These are phyloP conservation scores for Sclerotinia spermophila DNA, from an alignment of 2,329 filamentous ascomycete genomes.

Conservation along the genomic window DNA sequence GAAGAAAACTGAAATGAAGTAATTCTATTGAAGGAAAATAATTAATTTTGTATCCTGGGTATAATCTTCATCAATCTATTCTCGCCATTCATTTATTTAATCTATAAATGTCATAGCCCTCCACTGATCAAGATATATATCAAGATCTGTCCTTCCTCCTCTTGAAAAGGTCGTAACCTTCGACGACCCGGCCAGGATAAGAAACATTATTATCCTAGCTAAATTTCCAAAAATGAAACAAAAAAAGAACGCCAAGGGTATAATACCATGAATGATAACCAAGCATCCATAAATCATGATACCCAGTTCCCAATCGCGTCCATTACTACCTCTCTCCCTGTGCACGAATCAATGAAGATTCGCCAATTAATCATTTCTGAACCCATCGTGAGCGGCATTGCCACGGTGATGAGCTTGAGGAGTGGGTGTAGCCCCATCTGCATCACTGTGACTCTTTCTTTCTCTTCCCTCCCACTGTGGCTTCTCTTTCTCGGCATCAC, in stretches of 20 bases:
- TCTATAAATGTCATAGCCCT: not conserved
- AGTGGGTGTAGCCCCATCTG: not conserved
- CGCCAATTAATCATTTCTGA: slow-evolving; percentile 15
- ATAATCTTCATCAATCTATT: not conserved
- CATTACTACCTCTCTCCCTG: not conserved
- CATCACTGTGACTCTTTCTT: not conserved
- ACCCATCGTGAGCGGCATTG: slow-evolving; percentile 11
- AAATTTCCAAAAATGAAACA: not conserved
- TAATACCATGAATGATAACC: slow-evolving; percentile 9
- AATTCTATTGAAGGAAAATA: not conserved
- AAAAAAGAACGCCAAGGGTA: slow-evolving; percentile 15
- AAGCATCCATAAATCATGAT: slow-evolving; percentile 9
- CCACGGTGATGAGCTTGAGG: slow-evolving; percentile 6
- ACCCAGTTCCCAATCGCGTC: not conserved
- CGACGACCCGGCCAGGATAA: not conserved
- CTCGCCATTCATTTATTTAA: not conserved
- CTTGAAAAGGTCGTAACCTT: not conserved
- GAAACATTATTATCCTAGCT: slow-evolving; percentile 12
- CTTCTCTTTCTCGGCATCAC: slow-evolving; percentile 22
- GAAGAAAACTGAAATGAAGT: not conserved
- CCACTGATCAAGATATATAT: not conserved
- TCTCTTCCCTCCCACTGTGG: slow-evolving; percentile 1
- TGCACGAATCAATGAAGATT: not conserved
- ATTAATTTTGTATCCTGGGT: slow-evolving; percentile 4
- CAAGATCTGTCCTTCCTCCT: not conserved